A percentile compares a stretch with the other conserved stretches of the same genome.
These are phyloP conservation scores for Russula griseocarnosa DNA, from an alignment of 768 basidiomycete genomes.

Conservation along the genomic window DNA sequence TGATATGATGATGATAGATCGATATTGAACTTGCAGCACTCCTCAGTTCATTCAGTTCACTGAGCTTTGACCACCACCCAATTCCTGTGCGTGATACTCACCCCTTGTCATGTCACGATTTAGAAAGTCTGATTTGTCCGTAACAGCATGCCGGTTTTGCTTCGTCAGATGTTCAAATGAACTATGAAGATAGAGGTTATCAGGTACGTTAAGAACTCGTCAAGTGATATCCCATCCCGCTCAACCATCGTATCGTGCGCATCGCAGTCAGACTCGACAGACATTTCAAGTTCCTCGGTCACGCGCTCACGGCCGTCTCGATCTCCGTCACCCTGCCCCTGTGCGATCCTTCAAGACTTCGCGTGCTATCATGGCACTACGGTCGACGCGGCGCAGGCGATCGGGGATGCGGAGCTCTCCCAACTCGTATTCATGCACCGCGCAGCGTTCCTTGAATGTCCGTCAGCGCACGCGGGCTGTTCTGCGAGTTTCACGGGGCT, in stretches of 20 bases:
- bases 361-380: conserved; percentile 4
- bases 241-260: neutral
- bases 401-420: conserved; percentile 18
- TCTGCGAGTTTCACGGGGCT: conserved; percentile 18
- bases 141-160: neutral
- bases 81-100: conserved; percentile 3
- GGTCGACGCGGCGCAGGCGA: neutral
- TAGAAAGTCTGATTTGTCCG: neutral
- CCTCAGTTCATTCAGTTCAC: conserved; percentile 7
- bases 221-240: neutral
- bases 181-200: conserved; percentile 17
- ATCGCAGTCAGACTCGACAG: conserved; percentile 21
- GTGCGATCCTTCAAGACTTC: conserved; percentile 20
- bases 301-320: neutral
- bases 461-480: conserved; percentile 19
- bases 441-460: conserved; percentile 20
- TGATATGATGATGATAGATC: conserved; percentile 2
- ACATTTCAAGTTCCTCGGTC: neutral
- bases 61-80: conserved; percentile 12
- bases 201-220: conserved; percentile 2
- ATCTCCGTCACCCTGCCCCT: neutral
- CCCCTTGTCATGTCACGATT: neutral
- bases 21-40: conserved; percentile 25
- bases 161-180: conserved; percentile 13
- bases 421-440: conserved; percentile 21